phyloP scores from a whole-genome alignment of 1,284 basidiomycete species.

The Cutaneotrichosporon mucoides region DNA sequence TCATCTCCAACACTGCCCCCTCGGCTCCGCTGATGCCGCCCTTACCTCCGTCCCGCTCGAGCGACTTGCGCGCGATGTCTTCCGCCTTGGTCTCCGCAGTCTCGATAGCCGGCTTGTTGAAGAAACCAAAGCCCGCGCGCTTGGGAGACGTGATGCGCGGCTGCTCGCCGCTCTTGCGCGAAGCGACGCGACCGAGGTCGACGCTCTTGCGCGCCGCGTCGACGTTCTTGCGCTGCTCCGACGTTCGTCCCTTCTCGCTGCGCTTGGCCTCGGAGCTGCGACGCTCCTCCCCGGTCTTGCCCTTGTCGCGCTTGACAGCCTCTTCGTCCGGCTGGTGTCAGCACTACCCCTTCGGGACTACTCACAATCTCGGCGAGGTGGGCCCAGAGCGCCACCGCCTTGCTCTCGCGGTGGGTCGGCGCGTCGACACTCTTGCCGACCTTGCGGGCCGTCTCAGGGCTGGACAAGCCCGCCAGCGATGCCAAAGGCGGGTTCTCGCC shows the following conservation, averaged over 20 bases:
- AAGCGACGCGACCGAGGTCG: neutral
- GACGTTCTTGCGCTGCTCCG: neutral
- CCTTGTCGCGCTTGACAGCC: neutral
- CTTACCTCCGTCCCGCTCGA: too few species aligned
- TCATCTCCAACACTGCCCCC: neutral
- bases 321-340: neutral
- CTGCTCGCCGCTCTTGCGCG: neutral
- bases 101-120: too few species aligned
- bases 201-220: neutral
- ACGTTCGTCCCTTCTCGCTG: neutral
- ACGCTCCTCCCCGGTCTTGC: neutral
- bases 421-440: constrained; percentile 45
- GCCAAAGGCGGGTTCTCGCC: constrained; percentile 41
- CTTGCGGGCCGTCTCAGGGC: constrained; percentile 33
- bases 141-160: too few species aligned
- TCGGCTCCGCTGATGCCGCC: neutral
- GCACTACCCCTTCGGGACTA: neutral
- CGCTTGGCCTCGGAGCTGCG: neutral
- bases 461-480: constrained; percentile 37
- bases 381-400: constrained; percentile 41
- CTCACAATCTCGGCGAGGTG: constrained; percentile 21
- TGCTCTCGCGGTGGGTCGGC: constrained; percentile 29
- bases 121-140: too few species aligned
- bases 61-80: too few species aligned
- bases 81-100: too few species aligned